These are phyloP conservation scores for Tricholoma hemisulphureum DNA, from an alignment of 768 basidiomycete genomes.

Conservation along the genomic window DNA sequence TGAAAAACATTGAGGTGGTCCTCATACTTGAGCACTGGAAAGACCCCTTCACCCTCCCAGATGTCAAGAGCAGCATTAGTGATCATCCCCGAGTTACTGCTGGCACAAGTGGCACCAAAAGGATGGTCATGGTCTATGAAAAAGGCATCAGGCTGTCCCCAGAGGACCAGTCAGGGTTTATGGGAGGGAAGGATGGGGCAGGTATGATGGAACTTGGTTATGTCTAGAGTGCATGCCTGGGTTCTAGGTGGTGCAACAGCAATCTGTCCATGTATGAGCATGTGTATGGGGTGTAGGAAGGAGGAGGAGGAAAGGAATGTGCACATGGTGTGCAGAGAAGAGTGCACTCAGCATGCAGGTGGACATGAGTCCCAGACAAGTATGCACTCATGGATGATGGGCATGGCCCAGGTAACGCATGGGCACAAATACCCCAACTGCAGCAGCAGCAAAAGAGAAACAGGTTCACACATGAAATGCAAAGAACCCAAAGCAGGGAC, in stretches of 20 bases:
- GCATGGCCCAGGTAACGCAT: no score
- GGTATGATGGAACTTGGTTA: slow-evolving; percentile 34
- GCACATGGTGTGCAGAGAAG: no score
- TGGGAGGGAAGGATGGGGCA: slow-evolving; percentile 30
- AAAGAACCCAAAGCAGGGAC: no score
- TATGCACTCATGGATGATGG: no score
- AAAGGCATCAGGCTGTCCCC: slow-evolving; percentile 25
- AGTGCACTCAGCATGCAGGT: no score
- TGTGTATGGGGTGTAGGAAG: no score
- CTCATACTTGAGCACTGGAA: slow-evolving; percentile 23
- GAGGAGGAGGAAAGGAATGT: no score
- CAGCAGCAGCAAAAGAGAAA: no score
- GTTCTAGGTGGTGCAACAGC: slow-evolving; percentile 28
- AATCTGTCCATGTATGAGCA: slow-evolving; percentile 22
- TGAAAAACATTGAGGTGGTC: slow-evolving; percentile 24
- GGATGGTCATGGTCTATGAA: slow-evolving; percentile 33
- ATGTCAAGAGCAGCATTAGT: slow-evolving; percentile 29
- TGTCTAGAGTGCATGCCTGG: slow-evolving; percentile 32
- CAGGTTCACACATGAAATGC: no score
- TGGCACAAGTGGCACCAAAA: slow-evolving; percentile 27
- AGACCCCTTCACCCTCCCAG: slow-evolving; percentile 17
- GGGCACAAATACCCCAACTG: no score
- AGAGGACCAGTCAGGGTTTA: slow-evolving; percentile 33
- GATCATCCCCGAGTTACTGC: slow-evolving; percentile 32
- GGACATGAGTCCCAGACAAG: no score